Base-by-base conservation (phyloP, 208 protist species). In the Acanthamoeba sp. region DNA sequence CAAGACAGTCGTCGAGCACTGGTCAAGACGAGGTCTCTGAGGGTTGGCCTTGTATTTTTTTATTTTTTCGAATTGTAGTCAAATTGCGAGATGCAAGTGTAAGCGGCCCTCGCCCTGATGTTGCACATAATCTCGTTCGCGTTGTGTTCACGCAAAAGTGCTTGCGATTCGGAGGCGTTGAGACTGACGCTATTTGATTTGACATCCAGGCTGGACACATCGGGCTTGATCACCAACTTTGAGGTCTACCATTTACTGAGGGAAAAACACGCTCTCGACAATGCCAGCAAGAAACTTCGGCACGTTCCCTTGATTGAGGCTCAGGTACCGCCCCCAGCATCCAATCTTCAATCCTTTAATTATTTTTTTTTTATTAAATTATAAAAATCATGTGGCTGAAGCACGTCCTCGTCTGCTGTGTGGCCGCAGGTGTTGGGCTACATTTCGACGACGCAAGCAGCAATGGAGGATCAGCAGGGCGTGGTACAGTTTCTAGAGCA, bases 71-170 rank as follows among this genome's bases (percentile, higher is more conserved):
- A 20, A 71, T 36, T 36, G 24, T 71, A 71, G 22, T 36, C 62
- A 10, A 71, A 71, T 36, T 24, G 3, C 73, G 22, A 87, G 80
- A 89, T 89, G 80, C 80, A 89, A 89, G 80, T 89, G 80, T 88
- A 88, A 14, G 76, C 3, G 4, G 3, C 42, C 27, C 27, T 20
- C 62, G 2, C 14, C 4, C n/a, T 55, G 12, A 12, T 57, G 2
- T 6, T 27, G 55, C 22, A 18, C 38, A 45, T 2, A 59, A 40
- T 45, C 29, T 45, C 27, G 4, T 82, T 48, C 32, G 22, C 18
- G 18, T 59, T 4, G 52, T 59, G 52, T 57, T 12, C 52, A 59
- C 52, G 45, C 45, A 12, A 20, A 59, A 9, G 55, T 22, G 18
- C 55, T 62, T 22, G 16, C 24, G 22, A 62, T 27, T 52, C 48